Percentiles rank a stretch among this genome's conserved stretches.
phyloP scores from a whole-genome alignment of 2,329 filamentous ascomycete species.

The Zymoseptoria crescenta region DNA sequence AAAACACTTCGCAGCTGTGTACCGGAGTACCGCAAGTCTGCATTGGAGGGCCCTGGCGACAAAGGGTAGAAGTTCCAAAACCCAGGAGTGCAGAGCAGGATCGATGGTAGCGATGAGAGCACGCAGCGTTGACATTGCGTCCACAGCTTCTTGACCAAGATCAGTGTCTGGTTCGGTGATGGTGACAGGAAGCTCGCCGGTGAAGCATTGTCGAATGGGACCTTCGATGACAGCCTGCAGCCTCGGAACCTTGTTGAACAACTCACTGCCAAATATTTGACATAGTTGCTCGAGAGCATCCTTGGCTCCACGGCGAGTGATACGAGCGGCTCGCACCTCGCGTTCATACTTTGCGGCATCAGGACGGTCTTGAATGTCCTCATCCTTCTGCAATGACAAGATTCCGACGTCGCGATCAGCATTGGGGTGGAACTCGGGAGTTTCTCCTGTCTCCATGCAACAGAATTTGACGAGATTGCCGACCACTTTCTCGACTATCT shows the following conservation, averaged over 20 bases:
- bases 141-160: slow-evolving; percentile 85
- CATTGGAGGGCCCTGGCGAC: slow-evolving; percentile 84
- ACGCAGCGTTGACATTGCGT: slow-evolving; percentile 85
- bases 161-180: slow-evolving; percentile 65
- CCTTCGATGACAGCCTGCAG: slow-evolving; percentile 72
- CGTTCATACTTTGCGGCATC: slow-evolving; percentile 84
- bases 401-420: slow-evolving; percentile 70
- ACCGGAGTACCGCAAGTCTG: slow-evolving; percentile 82
- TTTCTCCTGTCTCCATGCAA: slow-evolving; percentile 95
- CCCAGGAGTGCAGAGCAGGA: slow-evolving; percentile 64
- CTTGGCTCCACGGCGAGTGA: slow-evolving; percentile 87
- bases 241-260: slow-evolving; percentile 80
- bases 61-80: slow-evolving; percentile 74
- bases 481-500: slow-evolving; percentile 90
- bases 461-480: slow-evolving; percentile 95
- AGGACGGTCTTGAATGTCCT: slow-evolving; percentile 85
- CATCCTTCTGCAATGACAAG: slow-evolving; percentile 90
- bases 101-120: slow-evolving; percentile 90
- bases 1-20: slow-evolving; percentile 94
- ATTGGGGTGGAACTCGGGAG: slow-evolving; percentile 86
- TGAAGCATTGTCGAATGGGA: slow-evolving; percentile 68
- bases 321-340: slow-evolving; percentile 80
- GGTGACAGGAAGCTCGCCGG: slow-evolving; percentile 57
- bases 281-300: slow-evolving; percentile 86
- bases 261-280: slow-evolving; percentile 63